Base-by-base conservation (phyloP, 2,329 filamentous ascomycete genomes). In the Aspergillus aculeatus region DNA sequence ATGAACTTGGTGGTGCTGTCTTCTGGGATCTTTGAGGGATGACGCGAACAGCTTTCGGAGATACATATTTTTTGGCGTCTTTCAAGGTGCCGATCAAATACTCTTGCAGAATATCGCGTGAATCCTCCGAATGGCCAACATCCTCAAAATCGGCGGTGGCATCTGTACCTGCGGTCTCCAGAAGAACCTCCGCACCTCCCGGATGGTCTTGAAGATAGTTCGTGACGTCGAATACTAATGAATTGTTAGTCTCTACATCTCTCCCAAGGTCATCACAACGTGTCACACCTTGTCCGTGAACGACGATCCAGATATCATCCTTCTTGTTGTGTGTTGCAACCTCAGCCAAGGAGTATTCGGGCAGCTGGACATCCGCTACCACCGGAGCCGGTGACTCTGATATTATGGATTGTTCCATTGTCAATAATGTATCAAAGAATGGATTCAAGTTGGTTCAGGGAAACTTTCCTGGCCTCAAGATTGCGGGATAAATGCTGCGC, bases 191-290 rank as follows among this genome's bases (percentile, higher is more conserved):
- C 41, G 66, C 67, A 16, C 78, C 78, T 16, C 77, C 76, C 3
- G 86, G 86, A 62, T 88, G 86, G 58, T 88, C 84, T 24, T 82
- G 73, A 1, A 84, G 61, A 62, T 87, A 88, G 48, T 80, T 78
- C 1, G 85, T 82, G 11, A 86, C 74, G 69, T 88, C 77, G 66
- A 86, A 87, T 2, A 88, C 85, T 84, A 29, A 10, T 29, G 1
- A 2, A 4, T 19, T 14, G 29, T 24, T 10, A 12, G 7, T 21
- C 35, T 29, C 31, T 35, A 54, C 29, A 38, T 12, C 32, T 14
- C 10, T 4, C 19, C 31, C n/a, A 24, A 31, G 31, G 11, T 16
- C 3, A 4, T 9, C 32, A 35, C 32, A 19, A 32, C 7, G 7
- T 51, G 29, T 16, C 44, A 52, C 71, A 83, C 82, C 81, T 74